Evolutionary conservation across 306 rosid genomes (phyloP).

Genomic region (Quercus suber): DNA sequence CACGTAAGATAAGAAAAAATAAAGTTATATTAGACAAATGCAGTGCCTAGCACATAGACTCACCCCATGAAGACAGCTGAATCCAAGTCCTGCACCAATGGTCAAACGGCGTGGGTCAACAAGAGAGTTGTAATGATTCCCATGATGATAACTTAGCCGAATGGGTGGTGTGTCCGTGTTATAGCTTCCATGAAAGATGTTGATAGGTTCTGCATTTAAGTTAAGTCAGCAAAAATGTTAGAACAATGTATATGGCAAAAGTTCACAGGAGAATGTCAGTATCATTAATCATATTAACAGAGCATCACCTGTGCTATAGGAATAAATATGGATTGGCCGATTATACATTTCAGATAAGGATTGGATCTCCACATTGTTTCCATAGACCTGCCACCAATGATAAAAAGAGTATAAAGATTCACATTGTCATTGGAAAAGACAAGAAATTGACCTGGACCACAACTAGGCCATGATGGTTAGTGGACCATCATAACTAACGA

Average conservation of each 20-base stretch:
- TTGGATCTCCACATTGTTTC: conserved; percentile 95
- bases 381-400: conserved; percentile 74
- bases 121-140: conserved; percentile 96
- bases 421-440: conserved; percentile 10
- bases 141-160: conserved; percentile 87
- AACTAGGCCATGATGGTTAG: no score
- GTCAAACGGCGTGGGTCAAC: conserved; percentile 84
- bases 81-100: conserved; percentile 94
- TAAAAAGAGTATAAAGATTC: background rate
- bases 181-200: conserved; percentile 85
- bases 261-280: background rate
- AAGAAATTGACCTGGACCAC: background rate
- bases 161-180: conserved; percentile 84
- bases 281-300: background rate
- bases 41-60: conserved; percentile 18
- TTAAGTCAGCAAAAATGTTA: conserved; percentile 13
- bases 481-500: no score
- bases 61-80: conserved; percentile 82
- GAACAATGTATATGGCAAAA: background rate
- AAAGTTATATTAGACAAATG: background rate
- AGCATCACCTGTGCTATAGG: conserved; percentile 64
- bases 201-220: conserved; percentile 88
- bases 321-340: conserved; percentile 90
- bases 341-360: conserved; percentile 92
- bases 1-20: background rate